Evolutionary conservation across 352 stramenopile species (phyloP).

Genomic region (Phytopythium delawarense): DNA sequence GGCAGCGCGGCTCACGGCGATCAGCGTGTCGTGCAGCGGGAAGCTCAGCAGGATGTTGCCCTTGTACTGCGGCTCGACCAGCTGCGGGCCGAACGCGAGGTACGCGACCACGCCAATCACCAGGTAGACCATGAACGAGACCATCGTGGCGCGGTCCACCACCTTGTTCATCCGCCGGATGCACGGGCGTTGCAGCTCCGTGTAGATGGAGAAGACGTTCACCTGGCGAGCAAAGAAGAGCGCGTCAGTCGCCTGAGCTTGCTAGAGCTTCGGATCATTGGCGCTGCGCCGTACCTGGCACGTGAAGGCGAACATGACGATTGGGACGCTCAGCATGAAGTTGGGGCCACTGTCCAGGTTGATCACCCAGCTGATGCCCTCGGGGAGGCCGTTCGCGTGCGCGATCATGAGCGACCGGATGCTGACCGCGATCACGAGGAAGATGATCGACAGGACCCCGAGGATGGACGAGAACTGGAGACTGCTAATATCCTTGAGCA

Average conservation of each 20-base stretch:
- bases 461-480: constrained; percentile 85
- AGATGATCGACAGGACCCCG: constrained; percentile 81
- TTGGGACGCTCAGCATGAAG: constrained; percentile 85
- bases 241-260: too few relatives aligned
- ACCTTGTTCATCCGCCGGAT: constrained; percentile 89
- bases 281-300: constrained; percentile 47
- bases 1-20: constrained; percentile 74
- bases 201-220: constrained; percentile 89
- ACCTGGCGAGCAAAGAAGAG: constrained; percentile 23
- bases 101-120: constrained; percentile 77
- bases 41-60: constrained; percentile 84
- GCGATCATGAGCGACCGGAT: constrained; percentile 76
- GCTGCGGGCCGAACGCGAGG: constrained; percentile 63
- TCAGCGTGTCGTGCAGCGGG: constrained; percentile 66
- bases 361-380: constrained; percentile 72
- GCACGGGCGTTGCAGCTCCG: constrained; percentile 80
- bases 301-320: constrained; percentile 90
- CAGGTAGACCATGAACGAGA: constrained; percentile 76
- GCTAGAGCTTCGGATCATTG: not conserved
- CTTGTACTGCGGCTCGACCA: constrained; percentile 68
- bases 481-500: constrained; percentile 82
- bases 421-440: constrained; percentile 75
- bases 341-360: constrained; percentile 60
- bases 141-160: constrained; percentile 69
- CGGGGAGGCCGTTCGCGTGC: constrained; percentile 43